Evolutionary conservation across 2,329 filamentous ascomycete genomes (phyloP), one percentile per base, ranked within the genome.

Genomic region (Penicillium hordei): DNA sequence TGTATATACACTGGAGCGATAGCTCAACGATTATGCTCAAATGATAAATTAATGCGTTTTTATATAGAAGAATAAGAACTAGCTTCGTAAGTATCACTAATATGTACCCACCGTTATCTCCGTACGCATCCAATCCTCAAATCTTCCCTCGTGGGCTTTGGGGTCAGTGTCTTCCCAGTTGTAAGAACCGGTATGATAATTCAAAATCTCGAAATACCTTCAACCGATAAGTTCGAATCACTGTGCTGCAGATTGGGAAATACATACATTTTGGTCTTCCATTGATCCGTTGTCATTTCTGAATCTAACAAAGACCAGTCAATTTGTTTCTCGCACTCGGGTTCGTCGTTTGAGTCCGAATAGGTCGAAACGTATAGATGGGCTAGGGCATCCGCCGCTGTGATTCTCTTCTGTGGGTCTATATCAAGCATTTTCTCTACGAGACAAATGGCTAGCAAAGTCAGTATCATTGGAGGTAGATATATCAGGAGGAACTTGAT

Each of bases 281-380:
- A 97, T 19, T 92, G 96, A 72, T 97, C 94, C 42, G 96, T 91
- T 0, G 94, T 92, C 55, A 97, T 81, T 72, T 97, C 94, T 45
- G 93, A 93, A 68, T 97, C 93, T 76, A 97, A 97, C 79, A 97
- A 97, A 55, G 93, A 96, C 93, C 93, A 97, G 74, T 97, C 93
- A 70, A 97, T 97, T 79, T 96, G 96, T 82, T 96, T 92, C 57
- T 96, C 90, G 23, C 93, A 90, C 15, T 92, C 87, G 1, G 93
- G 93, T 81, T 97, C 93, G 71, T 97, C 93, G 42, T 89, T 93
- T 7, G 93, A 92, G 72, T 97, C 93, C 77, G 97, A 93, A 80
- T 97, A 97, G 9, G 93, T 92, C 13, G 91, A 86, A 48, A 97
- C 89, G 75, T 97, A 97, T 65, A 93, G 90, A 77, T 97, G 92